phyloP scores from a whole-genome alignment of 306 rosid species.

The Potentilla sterilis region DNA sequence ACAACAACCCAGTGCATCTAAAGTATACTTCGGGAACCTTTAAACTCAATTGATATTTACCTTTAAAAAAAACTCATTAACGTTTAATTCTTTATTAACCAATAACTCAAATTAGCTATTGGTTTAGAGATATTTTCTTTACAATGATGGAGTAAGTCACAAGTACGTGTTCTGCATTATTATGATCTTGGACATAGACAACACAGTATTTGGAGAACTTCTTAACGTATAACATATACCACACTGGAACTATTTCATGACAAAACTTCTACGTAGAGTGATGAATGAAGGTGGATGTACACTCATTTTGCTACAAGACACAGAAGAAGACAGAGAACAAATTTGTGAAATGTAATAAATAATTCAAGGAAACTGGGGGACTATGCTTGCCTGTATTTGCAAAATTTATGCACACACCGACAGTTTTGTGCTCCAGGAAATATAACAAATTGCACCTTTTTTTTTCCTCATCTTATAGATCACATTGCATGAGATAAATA shows the following conservation, averaged over 20 bases:
- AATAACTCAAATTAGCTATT: not conserved
- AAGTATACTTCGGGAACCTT: no score
- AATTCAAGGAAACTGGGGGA: not conserved
- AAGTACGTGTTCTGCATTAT: not conserved
- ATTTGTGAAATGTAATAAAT: not conserved
- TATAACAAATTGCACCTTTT: not conserved
- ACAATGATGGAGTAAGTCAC: not conserved
- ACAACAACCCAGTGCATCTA: not conserved
- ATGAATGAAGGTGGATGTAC: not conserved
- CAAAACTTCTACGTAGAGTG: not conserved
- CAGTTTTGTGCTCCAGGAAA: not conserved
- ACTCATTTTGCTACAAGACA: not conserved
- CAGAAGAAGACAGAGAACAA: not conserved
- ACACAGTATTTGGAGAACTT: not conserved
- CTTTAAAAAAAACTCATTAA: no score
- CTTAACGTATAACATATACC: not conserved
- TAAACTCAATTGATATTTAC: no score
- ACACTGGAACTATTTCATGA: not conserved
- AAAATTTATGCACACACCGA: constrained; percentile 13
- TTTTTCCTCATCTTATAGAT: not conserved
- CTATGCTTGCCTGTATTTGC: not conserved
- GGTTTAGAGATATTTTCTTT: not conserved
- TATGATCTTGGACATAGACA: not conserved
- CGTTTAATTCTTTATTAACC: no score
- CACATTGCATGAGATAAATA: not conserved